phyloP scores from a whole-genome alignment of 2,329 filamentous ascomycete species.

The Pseudogymnoascus sp. region DNA sequence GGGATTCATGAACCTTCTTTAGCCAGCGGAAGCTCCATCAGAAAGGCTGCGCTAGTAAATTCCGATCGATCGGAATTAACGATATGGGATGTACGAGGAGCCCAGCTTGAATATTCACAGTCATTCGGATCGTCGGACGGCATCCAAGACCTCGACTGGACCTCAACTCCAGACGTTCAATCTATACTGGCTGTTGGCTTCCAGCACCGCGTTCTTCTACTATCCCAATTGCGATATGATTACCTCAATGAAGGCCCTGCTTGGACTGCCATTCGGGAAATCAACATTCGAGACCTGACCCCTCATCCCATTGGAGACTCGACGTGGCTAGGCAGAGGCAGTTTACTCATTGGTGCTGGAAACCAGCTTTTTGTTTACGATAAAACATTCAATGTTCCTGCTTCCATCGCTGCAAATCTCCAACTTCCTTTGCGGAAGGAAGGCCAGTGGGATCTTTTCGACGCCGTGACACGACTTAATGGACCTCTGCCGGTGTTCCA shows the following conservation, averaged over 20 bases:
- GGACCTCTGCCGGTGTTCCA: conserved; percentile 85
- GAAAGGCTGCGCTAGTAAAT: conserved; percentile 80
- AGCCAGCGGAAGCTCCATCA: conserved; percentile 76
- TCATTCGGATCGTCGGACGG: conserved; percentile 63
- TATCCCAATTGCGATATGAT: conserved; percentile 84
- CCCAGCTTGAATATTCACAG: conserved; percentile 73
- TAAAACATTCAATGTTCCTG: conserved; percentile 52
- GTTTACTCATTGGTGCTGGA: conserved; percentile 79
- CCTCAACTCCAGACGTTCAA: conserved; percentile 79
- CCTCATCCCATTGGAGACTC: conserved; percentile 90
- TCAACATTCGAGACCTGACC: conserved; percentile 71
- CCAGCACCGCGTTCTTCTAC: conserved; percentile 70
- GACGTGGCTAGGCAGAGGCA: conserved; percentile 79
- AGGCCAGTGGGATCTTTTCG: conserved; percentile 55
- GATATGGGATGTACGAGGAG: conserved; percentile 83
- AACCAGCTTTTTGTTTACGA: conserved; percentile 86
- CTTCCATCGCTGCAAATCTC: conserved; percentile 16
- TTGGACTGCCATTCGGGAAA: conserved; percentile 78
- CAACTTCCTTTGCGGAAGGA: conserved; percentile 16
- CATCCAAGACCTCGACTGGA: conserved; percentile 88
- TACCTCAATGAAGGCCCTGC: conserved; percentile 84
- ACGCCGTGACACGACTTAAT: conserved; percentile 75
- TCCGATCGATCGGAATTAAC: conserved; percentile 64
- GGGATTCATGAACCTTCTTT: conserved; percentile 64
- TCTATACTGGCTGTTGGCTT: conserved; percentile 90